phyloP scores from a whole-genome alignment of 768 basidiomycete species.

The Hygrophorus pudorinus region DNA sequence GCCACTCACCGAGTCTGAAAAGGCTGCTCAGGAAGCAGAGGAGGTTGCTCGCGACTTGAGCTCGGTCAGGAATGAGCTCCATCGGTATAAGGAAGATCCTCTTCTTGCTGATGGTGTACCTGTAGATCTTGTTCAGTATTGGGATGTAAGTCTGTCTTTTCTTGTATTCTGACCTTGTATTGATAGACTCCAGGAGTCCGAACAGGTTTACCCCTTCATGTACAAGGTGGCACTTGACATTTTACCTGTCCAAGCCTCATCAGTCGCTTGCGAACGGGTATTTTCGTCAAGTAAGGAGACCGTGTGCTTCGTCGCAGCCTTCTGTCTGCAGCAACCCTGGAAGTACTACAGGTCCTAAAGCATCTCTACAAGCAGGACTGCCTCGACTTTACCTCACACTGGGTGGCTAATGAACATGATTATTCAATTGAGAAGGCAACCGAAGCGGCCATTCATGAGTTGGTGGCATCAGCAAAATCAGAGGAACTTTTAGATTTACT shows the following conservation, averaged over 20 bases:
- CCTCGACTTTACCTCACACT: constrained; percentile 12
- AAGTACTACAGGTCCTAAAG: constrained; percentile 22
- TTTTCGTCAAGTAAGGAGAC: constrained; percentile 25
- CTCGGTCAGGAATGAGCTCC: constrained; percentile 5
- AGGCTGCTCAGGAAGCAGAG: constrained; percentile 1
- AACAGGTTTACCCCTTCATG: constrained; percentile 11
- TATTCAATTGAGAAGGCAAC: constrained; percentile 11
- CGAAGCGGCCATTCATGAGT: constrained; percentile 6
- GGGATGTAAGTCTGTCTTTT: constrained; percentile 12
- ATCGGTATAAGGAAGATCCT: constrained; percentile 2
- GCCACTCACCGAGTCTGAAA: neutral
- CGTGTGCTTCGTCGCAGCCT: constrained; percentile 12
- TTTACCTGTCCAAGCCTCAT: constrained; percentile 19
- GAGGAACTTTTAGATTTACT: constrained; percentile 6
- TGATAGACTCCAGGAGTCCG: constrained; percentile 1
- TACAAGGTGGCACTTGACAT: constrained; percentile 16
- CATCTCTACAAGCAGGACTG: constrained; percentile 16
- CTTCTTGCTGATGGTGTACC: constrained; percentile 2
- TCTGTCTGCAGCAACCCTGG: constrained; percentile 14
- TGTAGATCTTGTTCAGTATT: constrained; percentile 9
- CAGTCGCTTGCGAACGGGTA: constrained; percentile 21
- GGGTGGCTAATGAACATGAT: constrained; percentile 10
- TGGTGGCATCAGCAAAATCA: constrained; percentile 4
- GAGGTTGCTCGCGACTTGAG: neutral
- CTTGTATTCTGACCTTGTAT: neutral